Conservation (phyloP, 345 rosid genomes). For the Hypericum androsaemum region DNA sequence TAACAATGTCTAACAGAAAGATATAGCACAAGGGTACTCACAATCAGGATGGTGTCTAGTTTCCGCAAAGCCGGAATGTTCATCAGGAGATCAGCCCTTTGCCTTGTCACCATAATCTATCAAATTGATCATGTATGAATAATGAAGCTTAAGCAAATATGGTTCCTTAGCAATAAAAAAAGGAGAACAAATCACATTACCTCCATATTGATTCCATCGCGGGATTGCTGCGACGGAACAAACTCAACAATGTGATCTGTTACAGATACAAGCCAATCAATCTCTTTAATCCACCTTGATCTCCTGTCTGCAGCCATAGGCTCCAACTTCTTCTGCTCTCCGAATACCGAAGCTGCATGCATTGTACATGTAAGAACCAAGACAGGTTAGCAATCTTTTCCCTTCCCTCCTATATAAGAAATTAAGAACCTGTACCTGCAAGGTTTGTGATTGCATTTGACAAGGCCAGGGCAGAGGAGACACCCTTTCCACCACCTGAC, state of each 20-base stretch:
- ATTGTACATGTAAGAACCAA: background rate
- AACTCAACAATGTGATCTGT: conserved; percentile 77
- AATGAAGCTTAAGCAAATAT: no score
- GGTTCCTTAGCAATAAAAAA: no score
- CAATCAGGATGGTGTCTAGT: conserved; percentile 81
- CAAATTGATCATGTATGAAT: conserved; percentile 1
- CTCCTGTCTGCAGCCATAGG: conserved; percentile 73
- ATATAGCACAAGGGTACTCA: conserved; percentile 25
- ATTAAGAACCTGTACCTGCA: conserved; percentile 32
- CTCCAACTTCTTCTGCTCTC: conserved; percentile 61
- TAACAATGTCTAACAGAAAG: background rate
- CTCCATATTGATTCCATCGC: conserved; percentile 71
- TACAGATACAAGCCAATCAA: conserved; percentile 74
- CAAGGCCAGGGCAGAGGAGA: conserved; percentile 61
- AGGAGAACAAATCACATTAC: conserved; percentile 12
- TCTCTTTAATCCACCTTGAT: conserved; percentile 79
- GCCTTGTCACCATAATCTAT: conserved; percentile 81
- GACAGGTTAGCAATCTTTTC: no score
- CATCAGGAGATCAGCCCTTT: conserved; percentile 75
- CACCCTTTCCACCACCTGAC: conserved; percentile 80
- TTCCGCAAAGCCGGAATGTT: conserved; percentile 81
- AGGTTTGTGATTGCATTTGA: conserved; percentile 68
- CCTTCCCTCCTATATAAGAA: background rate
- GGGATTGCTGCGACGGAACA: conserved; percentile 71
- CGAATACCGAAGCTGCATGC: conserved; percentile 80